These are phyloP conservation scores for Globisporangium sylvaticum DNA, from an alignment of 352 stramenopile genomes.

Conservation along the genomic window DNA sequence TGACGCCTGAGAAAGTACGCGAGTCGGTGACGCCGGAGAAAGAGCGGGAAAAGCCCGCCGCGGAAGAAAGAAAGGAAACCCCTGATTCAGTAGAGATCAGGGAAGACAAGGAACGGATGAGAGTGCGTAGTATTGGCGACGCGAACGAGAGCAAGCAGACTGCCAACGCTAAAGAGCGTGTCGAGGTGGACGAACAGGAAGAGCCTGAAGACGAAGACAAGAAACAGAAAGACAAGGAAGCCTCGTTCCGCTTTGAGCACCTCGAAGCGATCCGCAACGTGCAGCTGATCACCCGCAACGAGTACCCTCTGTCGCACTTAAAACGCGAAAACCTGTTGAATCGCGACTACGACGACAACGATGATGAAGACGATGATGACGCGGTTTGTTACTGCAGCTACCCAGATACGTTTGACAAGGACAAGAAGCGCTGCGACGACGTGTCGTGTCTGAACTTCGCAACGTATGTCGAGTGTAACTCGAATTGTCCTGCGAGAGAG, in stretches of 20 bases:
- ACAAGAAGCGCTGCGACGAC: conserved; percentile 62
- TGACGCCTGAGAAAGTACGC: not conserved
- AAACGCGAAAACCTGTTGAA: conserved; percentile 23
- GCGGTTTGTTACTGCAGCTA: conserved; percentile 57
- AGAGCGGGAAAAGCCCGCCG: not conserved
- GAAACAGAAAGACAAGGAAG: conserved; percentile 3
- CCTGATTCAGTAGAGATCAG: not conserved
- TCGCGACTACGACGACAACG: conserved; percentile 24
- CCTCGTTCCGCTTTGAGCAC: conserved; percentile 37
- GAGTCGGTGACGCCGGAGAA: not conserved
- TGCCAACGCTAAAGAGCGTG: not conserved
- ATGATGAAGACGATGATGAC: conserved; percentile 48
- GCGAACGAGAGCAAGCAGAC: not conserved
- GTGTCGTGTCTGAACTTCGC: conserved; percentile 88
- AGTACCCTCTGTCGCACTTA: conserved; percentile 67
- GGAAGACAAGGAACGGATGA: not conserved
- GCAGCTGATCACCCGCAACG: conserved; percentile 56
- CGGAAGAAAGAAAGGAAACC: not conserved
- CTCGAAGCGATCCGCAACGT: conserved; percentile 65
- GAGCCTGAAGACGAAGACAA: conserved; percentile 1
- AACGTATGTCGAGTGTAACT: conserved; percentile 79
- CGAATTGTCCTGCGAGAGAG: conserved; percentile 38
- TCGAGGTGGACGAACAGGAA: not conserved
- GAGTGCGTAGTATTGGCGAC: not conserved
- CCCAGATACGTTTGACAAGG: conserved; percentile 37